A percentile compares a stretch with the other conserved stretches of the same genome.
Conservation (phyloP, 306 rosid species). For the Abrus pulchellus region DNA sequence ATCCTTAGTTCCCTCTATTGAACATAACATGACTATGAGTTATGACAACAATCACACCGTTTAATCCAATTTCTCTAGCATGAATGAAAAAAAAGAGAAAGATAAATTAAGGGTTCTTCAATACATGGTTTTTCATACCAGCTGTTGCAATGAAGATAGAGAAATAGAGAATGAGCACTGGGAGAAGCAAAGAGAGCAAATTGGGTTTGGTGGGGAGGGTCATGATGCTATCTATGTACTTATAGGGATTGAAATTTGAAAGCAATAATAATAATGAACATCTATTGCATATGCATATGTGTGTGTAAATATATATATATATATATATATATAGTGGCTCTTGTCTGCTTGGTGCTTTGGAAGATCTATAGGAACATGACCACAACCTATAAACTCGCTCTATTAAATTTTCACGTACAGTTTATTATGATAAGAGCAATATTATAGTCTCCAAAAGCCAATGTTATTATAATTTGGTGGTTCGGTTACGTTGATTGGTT, state of each 20-base stretch:
- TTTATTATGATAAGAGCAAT: background rate
- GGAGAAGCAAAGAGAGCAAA: constrained; percentile 39
- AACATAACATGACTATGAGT: background rate
- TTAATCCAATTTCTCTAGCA: background rate
- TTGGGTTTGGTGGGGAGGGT: constrained; percentile 3
- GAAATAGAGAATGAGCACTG: constrained; percentile 44
- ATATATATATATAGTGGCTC: no score
- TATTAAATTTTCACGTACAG: constrained; percentile 20
- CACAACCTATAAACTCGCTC: background rate
- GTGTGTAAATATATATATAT: background rate
- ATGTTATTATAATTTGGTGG: background rate
- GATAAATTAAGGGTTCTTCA: background rate
- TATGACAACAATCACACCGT: background rate
- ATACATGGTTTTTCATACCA: constrained; percentile 53
- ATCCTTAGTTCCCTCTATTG: background rate
- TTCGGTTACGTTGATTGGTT: no score
- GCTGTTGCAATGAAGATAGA: constrained; percentile 43
- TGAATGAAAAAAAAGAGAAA: background rate
- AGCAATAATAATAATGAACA: background rate
- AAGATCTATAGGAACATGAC: background rate
- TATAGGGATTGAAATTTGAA: no score
- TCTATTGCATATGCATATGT: background rate
- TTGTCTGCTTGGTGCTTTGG: no score
- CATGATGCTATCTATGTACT: background rate
- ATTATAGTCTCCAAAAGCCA: background rate